Conservation (phyloP, 176 grass and related monocot species). For the Puya raimondii region DNA sequence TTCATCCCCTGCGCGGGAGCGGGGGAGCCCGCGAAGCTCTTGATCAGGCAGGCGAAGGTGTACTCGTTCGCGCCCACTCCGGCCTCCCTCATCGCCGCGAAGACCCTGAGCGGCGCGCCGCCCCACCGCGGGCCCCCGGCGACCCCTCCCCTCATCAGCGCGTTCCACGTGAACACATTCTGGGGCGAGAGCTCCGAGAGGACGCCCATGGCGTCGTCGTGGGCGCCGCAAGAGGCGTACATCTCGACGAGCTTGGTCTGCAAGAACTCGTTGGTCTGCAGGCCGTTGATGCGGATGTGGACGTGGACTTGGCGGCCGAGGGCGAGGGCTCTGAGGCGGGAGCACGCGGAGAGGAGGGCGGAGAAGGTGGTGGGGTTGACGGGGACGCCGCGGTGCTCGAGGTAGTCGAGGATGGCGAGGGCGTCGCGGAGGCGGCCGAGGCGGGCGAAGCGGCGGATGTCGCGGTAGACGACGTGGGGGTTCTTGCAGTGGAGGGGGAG, state of each 20-base stretch:
- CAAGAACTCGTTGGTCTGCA: conserved; percentile 66
- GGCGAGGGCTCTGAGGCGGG: conserved; percentile 22
- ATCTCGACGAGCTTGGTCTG: conserved; percentile 56
- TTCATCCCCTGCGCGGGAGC: conserved; percentile 48
- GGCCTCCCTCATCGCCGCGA: conserved; percentile 47
- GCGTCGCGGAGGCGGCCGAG: conserved; percentile 37
- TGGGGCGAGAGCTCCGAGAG: conserved; percentile 32
- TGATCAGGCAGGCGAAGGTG: conserved; percentile 72
- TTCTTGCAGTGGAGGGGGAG: conserved; percentile 53
- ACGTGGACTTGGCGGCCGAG: conserved; percentile 67
- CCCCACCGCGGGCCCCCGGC: conserved; percentile 35
- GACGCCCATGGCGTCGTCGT: conserved; percentile 40
- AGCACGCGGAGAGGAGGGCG: conserved; percentile 52
- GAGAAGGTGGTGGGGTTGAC: conserved; percentile 61
- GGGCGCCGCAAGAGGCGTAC: conserved; percentile 49
- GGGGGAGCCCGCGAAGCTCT: conserved; percentile 67
- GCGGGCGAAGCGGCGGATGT: conserved; percentile 41
- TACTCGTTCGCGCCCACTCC: conserved; percentile 60
- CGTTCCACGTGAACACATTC: conserved; percentile 70
- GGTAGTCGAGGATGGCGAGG: conserved; percentile 64
- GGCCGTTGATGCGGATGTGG: conserved; percentile 50
- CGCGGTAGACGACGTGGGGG: conserved; percentile 41
- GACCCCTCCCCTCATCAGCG: conserved; percentile 55
- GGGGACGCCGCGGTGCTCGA: conserved; percentile 69
- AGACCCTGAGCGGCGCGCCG: conserved; percentile 22